Base-by-base conservation (phyloP, 2,329 filamentous ascomycete species). In the Thielaviopsis punctulata region DNA sequence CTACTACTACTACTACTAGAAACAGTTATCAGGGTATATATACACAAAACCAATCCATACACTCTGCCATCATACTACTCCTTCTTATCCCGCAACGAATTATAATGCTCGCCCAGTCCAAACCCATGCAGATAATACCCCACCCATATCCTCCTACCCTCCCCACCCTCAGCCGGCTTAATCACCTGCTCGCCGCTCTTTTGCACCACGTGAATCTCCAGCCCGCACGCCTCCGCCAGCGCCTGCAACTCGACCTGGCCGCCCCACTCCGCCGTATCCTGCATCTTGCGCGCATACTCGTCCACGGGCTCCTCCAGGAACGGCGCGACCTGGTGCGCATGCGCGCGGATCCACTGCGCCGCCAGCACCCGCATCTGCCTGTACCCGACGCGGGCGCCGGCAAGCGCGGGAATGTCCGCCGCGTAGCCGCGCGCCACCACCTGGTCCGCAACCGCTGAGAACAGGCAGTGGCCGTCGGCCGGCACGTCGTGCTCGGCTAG, bases 81-180 rank as follows among this genome's bases (percentile, higher is more conserved):
- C 18, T 25, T 45, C 33, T n/a, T 27, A 27, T 30, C 50, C 59
- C 77, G 66, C 63, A 98, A 67, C 51, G 89, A 94, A 64, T 98
- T 98, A 68, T 98, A 98, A 68, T 98, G 92, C 69, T 96, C 92
- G 12, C 92, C 92, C 48, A 98, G 70, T 1, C 90, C 90, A 65
- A 93, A 96, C 48, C 86, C 86, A 69, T 95, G 88, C 60, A 85
- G 76, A 66, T 96, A 96, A 66, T 96, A 98, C 33, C 88, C 90
- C 65, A 98, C 65, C 90, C 92, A 96, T 49, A 94, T 74, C 58
- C 77, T 77, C 59, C 65, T 63, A 21, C 68, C 70, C 49, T 69
- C 66, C 3, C 66, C 67, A 24, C 66, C 62, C 15, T 67, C 71
- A 1, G 62, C 67, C 6, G 78, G 73, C 59, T 75, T 72, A 56